Conservation (phyloP, 2,329 filamentous ascomycete genomes). For the Beauveria medogensis region DNA sequence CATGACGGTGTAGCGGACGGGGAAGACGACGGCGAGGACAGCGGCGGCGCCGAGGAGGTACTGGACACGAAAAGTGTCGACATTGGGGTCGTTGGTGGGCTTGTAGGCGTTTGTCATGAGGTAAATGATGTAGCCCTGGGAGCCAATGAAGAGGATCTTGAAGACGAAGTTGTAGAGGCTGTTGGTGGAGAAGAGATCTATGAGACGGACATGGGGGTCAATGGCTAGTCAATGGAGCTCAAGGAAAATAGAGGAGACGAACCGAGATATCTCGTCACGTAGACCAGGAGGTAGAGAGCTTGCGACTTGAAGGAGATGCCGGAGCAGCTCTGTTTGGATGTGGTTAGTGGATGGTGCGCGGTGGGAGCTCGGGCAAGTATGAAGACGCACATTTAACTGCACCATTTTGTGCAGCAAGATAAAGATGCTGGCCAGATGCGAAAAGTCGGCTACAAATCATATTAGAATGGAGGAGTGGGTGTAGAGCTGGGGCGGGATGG, state of each 20-base stretch:
- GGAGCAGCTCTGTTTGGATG: constrained; percentile 86
- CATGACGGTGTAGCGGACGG: constrained; percentile 70
- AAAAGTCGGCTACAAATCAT: constrained; percentile 67
- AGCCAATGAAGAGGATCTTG: constrained; percentile 89
- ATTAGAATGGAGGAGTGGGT: constrained; percentile 15
- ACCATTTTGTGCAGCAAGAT: constrained; percentile 97
- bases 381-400: constrained; percentile 65
- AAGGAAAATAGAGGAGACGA: constrained; percentile 17
- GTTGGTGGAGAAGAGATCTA: constrained; percentile 78
- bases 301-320: constrained; percentile 99
- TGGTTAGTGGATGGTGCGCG: constrained; percentile 16
- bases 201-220: background rate
- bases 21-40: constrained; percentile 71
- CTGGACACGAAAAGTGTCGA: constrained; percentile 95
- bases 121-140: constrained; percentile 91
- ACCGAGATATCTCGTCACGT: constrained; percentile 88
- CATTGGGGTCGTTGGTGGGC: constrained; percentile 91
- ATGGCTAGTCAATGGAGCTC: background rate
- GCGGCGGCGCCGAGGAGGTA: constrained; percentile 81
- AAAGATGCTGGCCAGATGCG: constrained; percentile 87
- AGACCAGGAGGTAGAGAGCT: constrained; percentile 88
- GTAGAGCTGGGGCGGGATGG: constrained; percentile 3
- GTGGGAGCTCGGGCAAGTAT: background rate
- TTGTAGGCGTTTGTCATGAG: constrained; percentile 97
- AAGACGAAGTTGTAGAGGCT: constrained; percentile 90